These are phyloP conservation scores for Solanum megistacrolobum DNA, from an alignment of 257 asterid species.

Conservation along the genomic window DNA sequence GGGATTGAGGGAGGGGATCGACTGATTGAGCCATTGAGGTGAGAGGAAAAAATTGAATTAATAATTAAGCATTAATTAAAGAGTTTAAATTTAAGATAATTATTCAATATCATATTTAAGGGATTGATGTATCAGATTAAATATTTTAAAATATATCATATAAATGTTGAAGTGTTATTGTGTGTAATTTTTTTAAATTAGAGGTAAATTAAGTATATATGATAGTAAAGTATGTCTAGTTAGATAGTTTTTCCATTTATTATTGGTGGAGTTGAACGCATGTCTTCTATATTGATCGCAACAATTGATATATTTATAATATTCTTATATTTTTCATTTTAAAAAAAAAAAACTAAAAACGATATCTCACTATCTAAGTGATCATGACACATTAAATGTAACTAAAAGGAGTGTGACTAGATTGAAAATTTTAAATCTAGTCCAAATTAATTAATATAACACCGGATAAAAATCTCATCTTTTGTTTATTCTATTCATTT, in stretches of 20 bases:
- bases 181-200: too few relatives aligned
- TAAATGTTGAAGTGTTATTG: background rate
- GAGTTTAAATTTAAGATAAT: background rate
- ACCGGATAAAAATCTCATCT: background rate
- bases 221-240: too few relatives aligned
- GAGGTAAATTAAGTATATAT: too few relatives aligned
- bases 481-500: background rate
- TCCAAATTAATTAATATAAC: background rate
- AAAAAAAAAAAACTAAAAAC: background rate
- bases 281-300: background rate
- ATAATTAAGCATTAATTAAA: background rate
- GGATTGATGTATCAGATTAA: background rate
- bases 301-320: background rate
- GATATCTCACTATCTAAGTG: background rate
- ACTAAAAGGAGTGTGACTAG: background rate
- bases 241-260: background rate
- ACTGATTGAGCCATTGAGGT: background rate
- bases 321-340: background rate
- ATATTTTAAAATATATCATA: too few relatives aligned
- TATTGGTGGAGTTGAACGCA: background rate
- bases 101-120: too few relatives aligned
- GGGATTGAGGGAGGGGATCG: background rate
- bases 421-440: background rate
- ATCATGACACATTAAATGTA: background rate
- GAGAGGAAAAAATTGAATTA: background rate